Evolutionary conservation across 805 yeast species (phyloP), one percentile per base, ranked within the genome.

Genomic region (Kluyveromyces nonfermentans): DNA sequence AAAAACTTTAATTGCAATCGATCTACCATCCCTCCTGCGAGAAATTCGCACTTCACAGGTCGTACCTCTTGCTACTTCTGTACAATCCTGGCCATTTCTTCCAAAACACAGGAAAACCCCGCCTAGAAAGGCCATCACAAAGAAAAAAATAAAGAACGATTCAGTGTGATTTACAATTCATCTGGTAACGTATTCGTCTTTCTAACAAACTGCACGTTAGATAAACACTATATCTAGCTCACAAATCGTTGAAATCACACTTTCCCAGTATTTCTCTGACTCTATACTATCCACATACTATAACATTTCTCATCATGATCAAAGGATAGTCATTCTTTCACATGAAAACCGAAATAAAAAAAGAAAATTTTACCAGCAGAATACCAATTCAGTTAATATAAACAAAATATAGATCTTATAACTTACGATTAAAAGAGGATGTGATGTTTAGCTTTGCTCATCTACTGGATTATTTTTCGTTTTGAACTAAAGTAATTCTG

Each of bases 1-100:
- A 62, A 90, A 88, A 62, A 85, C 83, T 67, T 89, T 89, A 44
- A 90, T 84, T 0, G 97, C 97, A 63, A 76, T 86, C 3, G 85
- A 60, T 47, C 75, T 72, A 19, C 77, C 74, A 50, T 80, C 80
- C 0, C 73, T 60, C 42, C 83, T 74, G 46, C 77, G 75, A 46
- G 87, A 82, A 41, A 86, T 71, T 17, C 32, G 30, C 30, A 39
- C 42, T n/a, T 39, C 42, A 28, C 42, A 31, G 19, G 42, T 39
- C 4, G 36, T 39, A 6, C 42, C 42, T 14, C 7, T 32, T 7
- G 31, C 7, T 7, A 38, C 20, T 31, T 21, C 21, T 30, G 41
- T 25, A 14, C 7, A 6, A 10, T 25, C 30, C 9, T 10, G 12
- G 30, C 14, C 12, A 4, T 25, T 6, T 4, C 3, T 25, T 10